A percentile compares a stretch with the other conserved stretches of the same genome.
These are phyloP conservation scores for Apiospora arundinis DNA, from an alignment of 2,329 filamentous ascomycete genomes.

Conservation along the genomic window DNA sequence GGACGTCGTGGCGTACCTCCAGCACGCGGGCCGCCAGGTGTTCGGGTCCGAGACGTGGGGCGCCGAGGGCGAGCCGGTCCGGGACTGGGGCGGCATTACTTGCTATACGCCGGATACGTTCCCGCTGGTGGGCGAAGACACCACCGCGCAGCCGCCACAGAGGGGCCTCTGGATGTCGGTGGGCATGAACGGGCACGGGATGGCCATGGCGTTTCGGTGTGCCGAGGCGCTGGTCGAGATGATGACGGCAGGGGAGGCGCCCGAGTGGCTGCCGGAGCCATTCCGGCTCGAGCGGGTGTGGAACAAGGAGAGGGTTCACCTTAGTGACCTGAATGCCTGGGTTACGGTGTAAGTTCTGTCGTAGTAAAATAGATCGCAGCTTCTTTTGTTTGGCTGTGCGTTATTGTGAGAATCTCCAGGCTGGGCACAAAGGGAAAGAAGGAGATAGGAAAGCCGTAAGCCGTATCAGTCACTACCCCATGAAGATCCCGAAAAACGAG, in stretches of 20 bases:
- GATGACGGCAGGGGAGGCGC: constrained; percentile 23
- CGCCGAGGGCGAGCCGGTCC: constrained; percentile 20
- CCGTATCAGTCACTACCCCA: background rate
- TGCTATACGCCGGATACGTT: constrained; percentile 26
- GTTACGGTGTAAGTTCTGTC: background rate
- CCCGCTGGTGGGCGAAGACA: constrained; percentile 23
- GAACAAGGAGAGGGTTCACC: constrained; percentile 10
- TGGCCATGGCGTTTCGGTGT: constrained; percentile 25
- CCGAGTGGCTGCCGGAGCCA: constrained; percentile 24
- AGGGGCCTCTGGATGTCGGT: constrained; percentile 25
- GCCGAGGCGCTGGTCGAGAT: constrained; percentile 25
- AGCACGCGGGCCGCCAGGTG: constrained; percentile 1
- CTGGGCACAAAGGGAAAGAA: background rate
- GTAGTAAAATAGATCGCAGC: background rate
- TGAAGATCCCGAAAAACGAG: background rate
- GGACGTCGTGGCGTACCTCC: constrained; percentile 20
- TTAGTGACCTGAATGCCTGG: background rate
- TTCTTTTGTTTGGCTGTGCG: background rate
- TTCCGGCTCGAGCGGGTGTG: constrained; percentile 25
- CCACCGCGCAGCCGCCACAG: background rate
- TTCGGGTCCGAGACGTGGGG: constrained; percentile 23
- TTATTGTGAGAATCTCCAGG: background rate
- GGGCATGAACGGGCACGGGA: constrained; percentile 26
- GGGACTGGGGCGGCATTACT: constrained; percentile 23
- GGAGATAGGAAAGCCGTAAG: background rate